phyloP scores from a whole-genome alignment of 352 stramenopile genomes.

The Achlya hypogyna region DNA sequence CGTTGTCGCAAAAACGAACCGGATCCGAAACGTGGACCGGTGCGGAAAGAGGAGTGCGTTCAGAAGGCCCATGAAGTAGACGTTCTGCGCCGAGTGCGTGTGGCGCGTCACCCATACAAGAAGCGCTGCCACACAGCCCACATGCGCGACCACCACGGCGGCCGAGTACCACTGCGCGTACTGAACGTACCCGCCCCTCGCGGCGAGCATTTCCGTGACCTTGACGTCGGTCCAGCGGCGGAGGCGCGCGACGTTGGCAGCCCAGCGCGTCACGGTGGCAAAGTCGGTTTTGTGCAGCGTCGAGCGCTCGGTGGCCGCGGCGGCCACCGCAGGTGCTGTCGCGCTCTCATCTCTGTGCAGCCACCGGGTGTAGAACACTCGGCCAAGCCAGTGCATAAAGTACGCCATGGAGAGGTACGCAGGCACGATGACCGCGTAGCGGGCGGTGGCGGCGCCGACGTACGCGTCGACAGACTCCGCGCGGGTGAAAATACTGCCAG shows the following conservation, averaged over 20 bases:
- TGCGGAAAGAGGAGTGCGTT: conserved; percentile 77
- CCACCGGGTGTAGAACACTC: conserved; percentile 36
- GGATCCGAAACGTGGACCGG: conserved; percentile 68
- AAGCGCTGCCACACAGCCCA: conserved; percentile 62
- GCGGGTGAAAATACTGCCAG: conserved; percentile 23
- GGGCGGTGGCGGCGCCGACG: conserved; percentile 31
- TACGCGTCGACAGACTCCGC: conserved; percentile 21
- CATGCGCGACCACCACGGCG: conserved; percentile 55
- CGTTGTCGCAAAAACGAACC: conserved; percentile 73
- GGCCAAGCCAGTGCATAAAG: conserved; percentile 70
- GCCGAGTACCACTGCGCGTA: conserved; percentile 68
- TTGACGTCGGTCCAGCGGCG: conserved; percentile 29
- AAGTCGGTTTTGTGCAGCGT: neutral
- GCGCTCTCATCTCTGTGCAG: neutral
- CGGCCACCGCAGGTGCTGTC: too few species aligned
- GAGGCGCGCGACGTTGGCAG: neutral
- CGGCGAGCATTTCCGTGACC: conserved; percentile 51
- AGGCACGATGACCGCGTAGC: conserved; percentile 62
- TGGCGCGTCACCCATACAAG: conserved; percentile 34
- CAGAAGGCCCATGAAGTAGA: conserved; percentile 79
- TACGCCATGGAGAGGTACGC: conserved; percentile 55
- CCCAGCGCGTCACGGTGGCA: too few species aligned
- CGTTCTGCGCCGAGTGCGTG: conserved; percentile 41
- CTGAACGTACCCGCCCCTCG: conserved; percentile 67
- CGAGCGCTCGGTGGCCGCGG: neutral